A percentile compares a stretch with the other conserved stretches of the same genome.
phyloP scores from a whole-genome alignment of 225 moss, liverwort and hornwort genomes.

The Ulota crispa region DNA sequence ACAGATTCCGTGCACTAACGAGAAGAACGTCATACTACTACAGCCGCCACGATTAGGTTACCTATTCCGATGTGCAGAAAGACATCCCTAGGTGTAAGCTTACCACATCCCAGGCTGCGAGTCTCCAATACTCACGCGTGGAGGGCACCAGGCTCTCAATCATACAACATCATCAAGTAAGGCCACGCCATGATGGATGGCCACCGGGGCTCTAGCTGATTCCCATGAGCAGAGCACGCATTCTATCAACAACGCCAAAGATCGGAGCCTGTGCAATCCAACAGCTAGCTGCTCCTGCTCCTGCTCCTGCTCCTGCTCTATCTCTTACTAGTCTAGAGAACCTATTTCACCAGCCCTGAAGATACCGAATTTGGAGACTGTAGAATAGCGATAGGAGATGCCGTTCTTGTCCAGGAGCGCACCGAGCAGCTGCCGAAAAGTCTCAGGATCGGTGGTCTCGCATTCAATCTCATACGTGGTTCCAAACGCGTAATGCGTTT shows the following conservation, averaged over 20 bases:
- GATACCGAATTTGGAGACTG: slow-evolving; percentile 84
- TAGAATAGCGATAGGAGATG: slow-evolving; percentile 66
- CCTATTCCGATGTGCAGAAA: not conserved
- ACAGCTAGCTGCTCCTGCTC: not conserved
- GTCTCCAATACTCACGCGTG: not conserved
- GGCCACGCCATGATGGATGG: not conserved
- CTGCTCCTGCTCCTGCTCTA: not conserved
- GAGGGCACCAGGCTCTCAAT: not conserved
- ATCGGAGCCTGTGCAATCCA: not conserved
- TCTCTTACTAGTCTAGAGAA: slow-evolving; percentile 6
- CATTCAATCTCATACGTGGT: slow-evolving; percentile 88
- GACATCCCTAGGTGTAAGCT: not conserved
- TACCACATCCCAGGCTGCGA: not conserved
- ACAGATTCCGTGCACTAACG: no score
- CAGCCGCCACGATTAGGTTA: no score
- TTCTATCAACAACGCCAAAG: slow-evolving; percentile 1
- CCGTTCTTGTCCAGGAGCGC: slow-evolving; percentile 62
- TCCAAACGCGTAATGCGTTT: slow-evolving; percentile 88
- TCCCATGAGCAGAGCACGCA: not conserved
- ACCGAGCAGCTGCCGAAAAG: slow-evolving; percentile 66
- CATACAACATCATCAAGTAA: not conserved
- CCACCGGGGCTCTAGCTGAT: not conserved
- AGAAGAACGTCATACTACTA: no score
- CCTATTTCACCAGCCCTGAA: slow-evolving; percentile 76
- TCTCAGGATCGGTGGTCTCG: slow-evolving; percentile 84